Base-by-base conservation (phyloP, 139 green algal genomes). In the Picochlorum sp. region DNA sequence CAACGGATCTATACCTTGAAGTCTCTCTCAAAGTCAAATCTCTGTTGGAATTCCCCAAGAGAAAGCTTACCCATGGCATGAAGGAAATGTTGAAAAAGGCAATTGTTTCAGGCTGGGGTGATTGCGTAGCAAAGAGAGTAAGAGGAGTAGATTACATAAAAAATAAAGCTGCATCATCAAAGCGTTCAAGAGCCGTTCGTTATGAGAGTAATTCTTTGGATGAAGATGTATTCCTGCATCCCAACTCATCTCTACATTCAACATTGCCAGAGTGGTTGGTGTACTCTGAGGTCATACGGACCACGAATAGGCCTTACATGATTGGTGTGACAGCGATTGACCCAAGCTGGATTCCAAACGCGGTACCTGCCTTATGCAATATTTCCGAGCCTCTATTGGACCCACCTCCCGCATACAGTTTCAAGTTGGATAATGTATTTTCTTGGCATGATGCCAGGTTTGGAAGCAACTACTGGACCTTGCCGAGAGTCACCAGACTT, bases 201-300 rank as follows among this genome's bases (percentile, higher is more conserved):
- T 93, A 93, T 68, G 32, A 50, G 18, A 64, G 43, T 16, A 35
- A 61, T 2, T 35, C 8, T 16, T 0, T 63, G 22, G 77, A 78
- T 0, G 80, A 82, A 36, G 65, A 80, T 12, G 81, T 96, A 28
- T 95, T 80, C 72, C 76, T 98, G 37, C 91, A 98, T 80, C 91
- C 91, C 0, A 59, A 62, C 35, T 95, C 85, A 12, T 64, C 69
- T 7, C 66, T 94, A 51, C 63, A 79, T 29, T 55, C 59, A 1
- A 41, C 68, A 1, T 64, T 76, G 1, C 88, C 89, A 5, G 82
- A 94, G 33, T 86, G 74, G 28, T 68, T 94, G 29, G 74, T 87
- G 10, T 97, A 94, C 69, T 69, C 33, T 0, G 72, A 87, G 22
- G 63, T 96, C 26, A 61, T 95, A 50, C 67, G 75, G 18, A 90